Evolutionary conservation across 1,284 basidiomycete genomes (phyloP), one percentile per base, ranked within the genome.

Genomic region (Thecaphora frezii): DNA sequence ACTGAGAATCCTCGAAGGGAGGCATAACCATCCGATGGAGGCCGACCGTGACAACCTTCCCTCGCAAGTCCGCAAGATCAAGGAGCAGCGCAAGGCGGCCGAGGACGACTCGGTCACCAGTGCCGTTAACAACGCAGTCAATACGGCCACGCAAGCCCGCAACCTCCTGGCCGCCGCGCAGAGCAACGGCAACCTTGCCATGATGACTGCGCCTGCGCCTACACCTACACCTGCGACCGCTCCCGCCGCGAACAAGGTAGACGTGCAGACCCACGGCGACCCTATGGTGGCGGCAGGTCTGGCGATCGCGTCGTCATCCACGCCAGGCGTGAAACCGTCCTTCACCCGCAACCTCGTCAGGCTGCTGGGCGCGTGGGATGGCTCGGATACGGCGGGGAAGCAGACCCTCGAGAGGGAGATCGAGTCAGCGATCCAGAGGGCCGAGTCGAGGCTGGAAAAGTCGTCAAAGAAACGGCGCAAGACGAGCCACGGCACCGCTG

Each of bases 1-100:
- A 50, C 49, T 66, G 46, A 24, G 63, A 4, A 61, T 66, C 30
- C 12, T 66, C 14, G 63, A 66, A 24, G 63, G 63, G 3, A 52
- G 63, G 22, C 63, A 66, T 40, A 66, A 66, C 42, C 63, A 66
- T 44, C 52, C 51, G 51, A 66, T 66, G 63, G 63, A 66, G 51
- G 51, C 55, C 14, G 63, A 66, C 40, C 48, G 63, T 8, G 51
- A 54, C 13, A 61, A 61, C 28, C 44, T 66, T 44, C 63, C 63
- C 5, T 61, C 58, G 33, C 63, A 66, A 23, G 58, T 61, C 8
- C 41, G 58, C 13, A 52, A 58, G 44, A 55, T 66, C 18, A 66
- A 61, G 52, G 55, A 50, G 18, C 46, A 61, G 40, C 40, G 55
- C 19, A 66, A 61, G 46, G 58, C 46, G 0, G 43, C 58, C 9